Conservation (phyloP, 192 early-diverging fungal genomes). For the Anaeromyces robustus region DNA sequence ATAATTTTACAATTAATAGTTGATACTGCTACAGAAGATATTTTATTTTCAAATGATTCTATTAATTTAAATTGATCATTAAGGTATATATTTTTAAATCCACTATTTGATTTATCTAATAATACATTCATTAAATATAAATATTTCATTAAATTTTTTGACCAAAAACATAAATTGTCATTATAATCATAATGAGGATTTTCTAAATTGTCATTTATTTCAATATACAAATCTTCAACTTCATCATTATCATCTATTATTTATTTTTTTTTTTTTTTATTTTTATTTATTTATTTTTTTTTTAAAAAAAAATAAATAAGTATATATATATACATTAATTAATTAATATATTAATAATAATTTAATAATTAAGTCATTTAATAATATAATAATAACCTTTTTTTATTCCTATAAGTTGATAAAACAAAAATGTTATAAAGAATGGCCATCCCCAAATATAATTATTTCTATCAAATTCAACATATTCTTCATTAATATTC, state of each 20-base stretch:
- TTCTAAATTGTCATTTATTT: neutral
- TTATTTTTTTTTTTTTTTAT: no score
- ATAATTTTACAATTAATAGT: neutral
- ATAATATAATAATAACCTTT: no score
- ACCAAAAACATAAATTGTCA: neutral
- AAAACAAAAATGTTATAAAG: neutral
- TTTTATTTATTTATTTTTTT: no score
- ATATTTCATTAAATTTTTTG: neutral
- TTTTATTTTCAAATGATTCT: neutral
- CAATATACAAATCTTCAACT: neutral
- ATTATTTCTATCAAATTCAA: neutral
- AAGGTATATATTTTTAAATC: neutral
- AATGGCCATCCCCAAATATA: neutral
- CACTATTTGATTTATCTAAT: neutral
- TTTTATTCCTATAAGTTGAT: neutral
- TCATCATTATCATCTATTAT: neutral
- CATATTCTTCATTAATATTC: neutral
- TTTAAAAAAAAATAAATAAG: no score
- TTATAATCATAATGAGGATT: neutral
- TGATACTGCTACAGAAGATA: neutral
- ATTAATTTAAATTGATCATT: neutral
- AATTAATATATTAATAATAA: no score
- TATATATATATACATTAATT: no score
- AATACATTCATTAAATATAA: neutral
- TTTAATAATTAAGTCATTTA: no score